Base-by-base conservation (phyloP, 192 early-diverging fungal species). In the Spinellus fusiger region DNA sequence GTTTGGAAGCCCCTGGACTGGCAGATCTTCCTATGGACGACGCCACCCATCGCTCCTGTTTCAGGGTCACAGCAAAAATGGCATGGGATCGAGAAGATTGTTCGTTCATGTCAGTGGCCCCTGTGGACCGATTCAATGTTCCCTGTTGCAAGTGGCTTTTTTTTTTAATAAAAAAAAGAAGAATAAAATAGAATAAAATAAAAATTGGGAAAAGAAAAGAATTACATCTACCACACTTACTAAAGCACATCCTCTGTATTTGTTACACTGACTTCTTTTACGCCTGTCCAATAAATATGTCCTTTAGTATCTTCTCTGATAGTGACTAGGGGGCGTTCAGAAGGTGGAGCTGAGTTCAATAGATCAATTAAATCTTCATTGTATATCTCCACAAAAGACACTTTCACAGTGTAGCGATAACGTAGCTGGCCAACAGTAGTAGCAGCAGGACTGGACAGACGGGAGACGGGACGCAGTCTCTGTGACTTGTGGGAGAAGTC, bases 91-190 rank as follows among this genome's bases (percentile, higher is more conserved):
- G 77, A 22, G 93, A 95, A 2, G 93, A 95, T 49, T 89, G 77
- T 40, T 88, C 90, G 75, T 99, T 99, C 96, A 98, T 97, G 40
- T 95, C 91, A 25, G 97, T 99, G n/a, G 93, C 82, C 28, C 91
- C 89, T 0, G 95, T 97, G 49, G 90, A 89, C 49, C 96, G 80
- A 40, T 86, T 84, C 49, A 79, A 77, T 12, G 88, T 86, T 33
- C 93, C 94, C 57, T 80, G 77, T 12, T 78, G 68, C 13, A 94
- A 77, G 54, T 85, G 66, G 7, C 69, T 79, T 48, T 22, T 23
- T 23, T 22, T 22, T 20, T 33, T 20, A 55, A 55, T 55, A 23
- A 55, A 55, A 55, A 20, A 32, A 5, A 37, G 54, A 38, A 31
- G 4, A 27, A 16, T 10, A 33, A 54, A 32, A 49, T 22, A 18